A percentile compares a stretch with the other conserved stretches of the same genome.
Conservation (phyloP, 2,329 filamentous ascomycete species). For the Chaetomium sp. region DNA sequence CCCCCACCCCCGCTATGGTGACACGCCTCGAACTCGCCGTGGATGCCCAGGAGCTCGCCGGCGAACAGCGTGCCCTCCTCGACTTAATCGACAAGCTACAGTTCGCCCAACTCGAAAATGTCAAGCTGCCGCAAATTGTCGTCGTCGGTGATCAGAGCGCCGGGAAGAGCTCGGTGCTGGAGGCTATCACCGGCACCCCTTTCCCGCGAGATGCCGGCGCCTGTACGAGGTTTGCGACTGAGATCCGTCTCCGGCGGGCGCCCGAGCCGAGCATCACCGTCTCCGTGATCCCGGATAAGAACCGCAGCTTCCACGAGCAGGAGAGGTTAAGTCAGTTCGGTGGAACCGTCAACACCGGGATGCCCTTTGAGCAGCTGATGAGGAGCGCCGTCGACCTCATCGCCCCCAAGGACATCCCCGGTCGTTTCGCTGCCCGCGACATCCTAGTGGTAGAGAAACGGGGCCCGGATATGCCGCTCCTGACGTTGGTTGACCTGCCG, state of each 20-base stretch:
- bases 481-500: slow-evolving; percentile 64
- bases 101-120: slow-evolving; percentile 42
- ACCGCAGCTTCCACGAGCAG: slow-evolving; percentile 51
- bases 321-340: slow-evolving; percentile 51
- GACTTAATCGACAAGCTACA: slow-evolving; percentile 54
- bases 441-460: slow-evolving; percentile 61
- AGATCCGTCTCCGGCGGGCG: slow-evolving; percentile 57
- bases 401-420: slow-evolving; percentile 52
- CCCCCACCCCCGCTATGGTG: slow-evolving; percentile 30
- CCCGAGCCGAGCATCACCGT: slow-evolving; percentile 50
- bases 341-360: slow-evolving; percentile 48
- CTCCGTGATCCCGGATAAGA: slow-evolving; percentile 58
- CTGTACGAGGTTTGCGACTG: slow-evolving; percentile 64
- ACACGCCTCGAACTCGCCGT: slow-evolving; percentile 52
- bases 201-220: slow-evolving; percentile 63
- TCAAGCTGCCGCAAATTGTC: slow-evolving; percentile 54
- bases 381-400: slow-evolving; percentile 54
- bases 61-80: slow-evolving; percentile 59
- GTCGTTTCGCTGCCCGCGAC: slow-evolving; percentile 54
- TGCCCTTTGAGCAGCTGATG: slow-evolving; percentile 55
- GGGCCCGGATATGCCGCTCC: slow-evolving; percentile 59
- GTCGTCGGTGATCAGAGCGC: slow-evolving; percentile 66
- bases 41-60: slow-evolving; percentile 52
- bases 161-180: slow-evolving; percentile 65
- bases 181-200: slow-evolving; percentile 63